Percentiles rank a stretch among this genome's conserved stretches.
Conservation (phyloP, 306 rosid genomes). For the Vicia faba region DNA sequence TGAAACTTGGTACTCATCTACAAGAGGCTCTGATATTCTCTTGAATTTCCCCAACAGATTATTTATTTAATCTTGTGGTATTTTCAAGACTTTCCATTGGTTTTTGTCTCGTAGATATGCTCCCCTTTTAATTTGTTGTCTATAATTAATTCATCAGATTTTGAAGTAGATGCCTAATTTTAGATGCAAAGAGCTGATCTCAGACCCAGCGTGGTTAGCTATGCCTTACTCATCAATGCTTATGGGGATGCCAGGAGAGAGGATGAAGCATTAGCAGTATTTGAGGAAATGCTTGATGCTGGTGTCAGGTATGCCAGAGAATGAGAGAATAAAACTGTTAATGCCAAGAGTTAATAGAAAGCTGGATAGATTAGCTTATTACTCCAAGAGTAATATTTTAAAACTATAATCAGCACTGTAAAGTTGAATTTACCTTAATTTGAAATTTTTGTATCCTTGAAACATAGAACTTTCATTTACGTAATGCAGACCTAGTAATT, state of each 20-base stretch:
- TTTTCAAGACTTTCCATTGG: constrained; percentile 25
- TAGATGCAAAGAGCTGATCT: constrained; percentile 98
- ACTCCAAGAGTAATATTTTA: background rate
- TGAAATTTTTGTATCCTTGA: background rate
- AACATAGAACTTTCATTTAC: background rate
- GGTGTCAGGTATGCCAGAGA: constrained; percentile 74
- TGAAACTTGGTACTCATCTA: constrained; percentile 24
- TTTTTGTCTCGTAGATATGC: background rate
- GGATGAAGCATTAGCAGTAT: constrained; percentile 97
- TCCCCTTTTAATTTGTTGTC: constrained; percentile 45
- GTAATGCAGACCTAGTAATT: constrained; percentile 2
- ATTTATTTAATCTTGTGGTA: constrained; percentile 28
- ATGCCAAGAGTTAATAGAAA: background rate
- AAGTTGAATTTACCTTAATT: constrained; percentile 1
- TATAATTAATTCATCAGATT: constrained; percentile 49
- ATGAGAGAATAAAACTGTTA: constrained; percentile 14
- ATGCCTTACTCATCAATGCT: constrained; percentile 81
- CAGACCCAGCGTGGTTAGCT: constrained; percentile 88
- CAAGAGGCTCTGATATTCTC: constrained; percentile 18
- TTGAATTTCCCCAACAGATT: constrained; percentile 16
- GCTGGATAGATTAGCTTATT: background rate
- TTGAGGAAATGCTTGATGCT: constrained; percentile 97
- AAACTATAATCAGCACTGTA: background rate
- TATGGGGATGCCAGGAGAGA: constrained; percentile 97
- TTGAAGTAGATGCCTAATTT: constrained; percentile 55